These are phyloP conservation scores for Rhamnella rubrinervis DNA, from an alignment of 331 rosid genomes.

Conservation along the genomic window DNA sequence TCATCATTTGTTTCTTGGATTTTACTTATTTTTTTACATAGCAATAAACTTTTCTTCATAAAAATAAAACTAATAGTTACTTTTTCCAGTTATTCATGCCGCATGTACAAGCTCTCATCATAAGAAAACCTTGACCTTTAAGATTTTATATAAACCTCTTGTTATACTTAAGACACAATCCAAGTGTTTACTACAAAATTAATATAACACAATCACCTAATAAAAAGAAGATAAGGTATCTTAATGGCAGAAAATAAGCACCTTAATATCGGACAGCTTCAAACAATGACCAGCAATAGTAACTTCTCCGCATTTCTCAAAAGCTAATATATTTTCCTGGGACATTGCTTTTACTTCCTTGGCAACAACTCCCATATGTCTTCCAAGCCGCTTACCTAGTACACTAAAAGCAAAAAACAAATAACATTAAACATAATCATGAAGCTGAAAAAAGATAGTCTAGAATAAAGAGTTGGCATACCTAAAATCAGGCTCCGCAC, in stretches of 20 bases:
- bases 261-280: constrained; percentile 85
- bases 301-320: constrained; percentile 81
- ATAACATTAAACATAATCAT: constrained; percentile 15
- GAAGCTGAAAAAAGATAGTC: background rate
- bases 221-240: background rate
- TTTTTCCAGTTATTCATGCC: background rate
- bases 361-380: constrained; percentile 80
- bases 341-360: constrained; percentile 84
- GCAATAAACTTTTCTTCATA: too few species aligned
- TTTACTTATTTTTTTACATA: too few species aligned
- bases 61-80: too few species aligned
- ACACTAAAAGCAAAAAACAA: constrained; percentile 35
- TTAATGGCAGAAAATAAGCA: constrained; percentile 28
- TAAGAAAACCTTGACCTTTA: background rate
- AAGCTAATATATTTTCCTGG: constrained; percentile 79
- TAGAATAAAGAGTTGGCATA: constrained; percentile 30
- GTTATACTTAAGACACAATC: background rate
- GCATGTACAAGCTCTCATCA: background rate
- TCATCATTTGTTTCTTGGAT: too few species aligned
- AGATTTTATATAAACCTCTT: background rate
- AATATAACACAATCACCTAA: background rate
- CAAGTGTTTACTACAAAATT: background rate
- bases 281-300: constrained; percentile 68
- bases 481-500: constrained; percentile 98
- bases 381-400: constrained; percentile 90